Base-by-base conservation (phyloP, 257 asterid genomes). In the Petunia secreta region DNA sequence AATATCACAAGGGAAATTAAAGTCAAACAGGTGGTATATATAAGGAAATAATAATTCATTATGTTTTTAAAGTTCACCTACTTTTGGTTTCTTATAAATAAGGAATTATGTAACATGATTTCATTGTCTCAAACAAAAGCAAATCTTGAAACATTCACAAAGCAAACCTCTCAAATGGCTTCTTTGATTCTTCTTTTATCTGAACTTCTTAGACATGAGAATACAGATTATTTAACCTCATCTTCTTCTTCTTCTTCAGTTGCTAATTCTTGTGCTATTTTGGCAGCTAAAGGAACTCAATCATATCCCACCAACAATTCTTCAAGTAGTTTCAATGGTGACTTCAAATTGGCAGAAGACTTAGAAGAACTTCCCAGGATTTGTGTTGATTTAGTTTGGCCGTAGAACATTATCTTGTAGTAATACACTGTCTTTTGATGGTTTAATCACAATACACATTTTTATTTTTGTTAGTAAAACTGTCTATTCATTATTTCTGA, bases 131-230 rank as follows among this genome's bases (percentile, higher is more conserved):
- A 63, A 7, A 8, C 53, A 6, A 44, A 59, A 15, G 15, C 6
- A 38, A 4, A 58, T 40, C 40, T 46, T 44, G 4, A 16, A 34
- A 9, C 34, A 14, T 43, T 25, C 76, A 65, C 25, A 25, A 25
- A 34, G 54, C 3, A 13, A 16, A 1, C 16, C 2, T 36, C 8
- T 15, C 53, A 64, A 77, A 91, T 91, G 96, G 96, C 96, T 78
- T 87, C 96, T 67, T 87, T 91, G 1, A 79, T 91, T 86, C 96
- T 91, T 73, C 88, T 91, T 13, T 59, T 91, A 16, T 87, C 91
- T 55, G 96, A 88, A 84, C 84, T 91, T 14, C 87, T 89, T 43
- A 85, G 85, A 50, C 92, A 86, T 52, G 87, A 88, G 68, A 86
- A 83, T 75, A 57, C 58, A 1, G 96, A 87, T 82, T 75, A 10